Evolutionary conservation across 257 asterid species (phyloP), one percentile per base, ranked within the genome.

Genomic region (Jacaranda mimosifolia): DNA sequence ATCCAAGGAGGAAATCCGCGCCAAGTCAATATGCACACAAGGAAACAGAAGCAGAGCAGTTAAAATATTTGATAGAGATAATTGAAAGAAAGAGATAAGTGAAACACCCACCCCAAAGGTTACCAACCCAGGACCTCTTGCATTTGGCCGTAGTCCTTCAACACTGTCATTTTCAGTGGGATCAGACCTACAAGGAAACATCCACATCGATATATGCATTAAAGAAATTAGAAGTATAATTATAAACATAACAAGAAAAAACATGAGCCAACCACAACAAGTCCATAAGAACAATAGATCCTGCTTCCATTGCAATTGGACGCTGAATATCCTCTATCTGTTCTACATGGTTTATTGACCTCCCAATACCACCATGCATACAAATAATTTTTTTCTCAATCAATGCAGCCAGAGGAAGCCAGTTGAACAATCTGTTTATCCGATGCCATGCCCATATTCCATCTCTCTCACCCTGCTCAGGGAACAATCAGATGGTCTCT

Each of bases 381-480:
- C 99, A 93, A 42, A 96, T 89, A 39, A 94, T 96, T 74, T 96
- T 96, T 80, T 94, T 96, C 94, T 96, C 99, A 46, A 96, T 92
- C 79, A 92, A 80, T 35, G 99, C 99, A 57, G 99, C 97, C 76
- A 94, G 87, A 52, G 99, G 99, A 82, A 96, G 98, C 99, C 99
- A 96, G 85, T 96, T 96, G 82, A 96, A 96, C 84, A 96, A 86
- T 84, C 97, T 85, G 76, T 96, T 96, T 82, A 96, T 87, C 68
- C 98, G 94, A 79, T 96, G 97, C 99, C 99, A 93, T 40, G 92
- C 85, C 98, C 99, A 96, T 55, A 96, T 94, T 82, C 99, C 99
- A 88, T 96, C 99, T 87, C 99, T 90, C 90, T 96, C 99, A 79
- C 99, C 99, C 99, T 96, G 89, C 73, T 81, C 79, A 76, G 74